Evolutionary conservation across 2,329 filamentous ascomycete genomes (phyloP).

Genomic region (Aspergillus viridinutans): DNA sequence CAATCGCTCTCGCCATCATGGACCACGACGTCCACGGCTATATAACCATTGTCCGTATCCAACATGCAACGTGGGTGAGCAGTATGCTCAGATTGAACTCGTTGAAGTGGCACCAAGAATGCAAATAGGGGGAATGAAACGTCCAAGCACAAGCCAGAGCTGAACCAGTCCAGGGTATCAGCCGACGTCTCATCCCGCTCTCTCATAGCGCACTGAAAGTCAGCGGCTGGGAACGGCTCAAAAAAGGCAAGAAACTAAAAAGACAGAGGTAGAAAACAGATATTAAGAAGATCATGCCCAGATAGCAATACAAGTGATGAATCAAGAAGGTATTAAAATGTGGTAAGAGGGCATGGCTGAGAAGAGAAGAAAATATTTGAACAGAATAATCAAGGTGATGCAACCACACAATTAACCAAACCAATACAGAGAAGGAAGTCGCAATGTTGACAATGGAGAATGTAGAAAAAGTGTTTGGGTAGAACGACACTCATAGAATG

Average conservation of each 20-base stretch:
- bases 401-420: constrained; percentile 14
- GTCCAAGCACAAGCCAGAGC: constrained; percentile 19
- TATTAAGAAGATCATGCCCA: constrained; percentile 31
- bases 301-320: constrained; percentile 39
- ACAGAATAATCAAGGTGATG: constrained; percentile 18
- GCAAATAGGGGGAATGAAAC: constrained; percentile 19
- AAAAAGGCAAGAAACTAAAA: constrained; percentile 18
- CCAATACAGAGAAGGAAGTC: constrained; percentile 24
- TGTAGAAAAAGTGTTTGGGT: constrained; percentile 20
- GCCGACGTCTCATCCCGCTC: constrained; percentile 16
- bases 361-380: constrained; percentile 22
- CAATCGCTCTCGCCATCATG: constrained; percentile 7
- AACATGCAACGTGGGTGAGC: constrained; percentile 12
- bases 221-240: constrained; percentile 14
- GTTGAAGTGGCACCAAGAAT: constrained; percentile 24
- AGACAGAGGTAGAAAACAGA: constrained; percentile 14
- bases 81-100: constrained; percentile 17
- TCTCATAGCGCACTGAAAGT: constrained; percentile 17
- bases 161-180: constrained; percentile 21
- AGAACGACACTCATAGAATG: constrained; percentile 11
- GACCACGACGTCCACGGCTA: constrained; percentile 14
- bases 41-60: constrained; percentile 13
- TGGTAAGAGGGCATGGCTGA: constrained; percentile 20
- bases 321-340: constrained; percentile 28
- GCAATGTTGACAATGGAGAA: constrained; percentile 13